Conservation (phyloP, 2,329 filamentous ascomycete species). For the Alternaria infectoria region DNA sequence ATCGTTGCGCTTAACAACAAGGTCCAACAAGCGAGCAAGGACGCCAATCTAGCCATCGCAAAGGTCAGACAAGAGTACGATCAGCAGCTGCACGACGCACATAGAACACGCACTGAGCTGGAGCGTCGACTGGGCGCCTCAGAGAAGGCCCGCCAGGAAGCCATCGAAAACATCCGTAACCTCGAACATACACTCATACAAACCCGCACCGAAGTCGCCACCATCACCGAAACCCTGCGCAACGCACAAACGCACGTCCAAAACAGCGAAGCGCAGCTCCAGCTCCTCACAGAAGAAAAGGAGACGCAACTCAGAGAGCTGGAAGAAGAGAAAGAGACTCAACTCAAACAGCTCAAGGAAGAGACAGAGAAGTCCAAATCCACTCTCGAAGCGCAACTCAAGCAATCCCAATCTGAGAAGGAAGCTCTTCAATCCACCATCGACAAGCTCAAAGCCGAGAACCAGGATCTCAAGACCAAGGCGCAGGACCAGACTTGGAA, state of each 20-base stretch:
- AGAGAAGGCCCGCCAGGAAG: slow-evolving; percentile 35
- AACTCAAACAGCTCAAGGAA: background rate
- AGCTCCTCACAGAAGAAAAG: slow-evolving; percentile 47
- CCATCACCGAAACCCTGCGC: slow-evolving; percentile 25
- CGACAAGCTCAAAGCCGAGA: slow-evolving; percentile 19
- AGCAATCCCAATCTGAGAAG: slow-evolving; percentile 4
- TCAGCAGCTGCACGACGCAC: slow-evolving; percentile 37
- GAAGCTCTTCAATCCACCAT: slow-evolving; percentile 22
- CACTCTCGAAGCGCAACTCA: background rate
- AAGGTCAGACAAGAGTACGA: slow-evolving; percentile 45
- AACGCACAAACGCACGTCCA: slow-evolving; percentile 33
- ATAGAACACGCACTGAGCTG: slow-evolving; percentile 29
- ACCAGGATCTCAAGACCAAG: slow-evolving; percentile 46
- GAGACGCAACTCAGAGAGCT: background rate
- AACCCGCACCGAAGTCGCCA: slow-evolving; percentile 35
- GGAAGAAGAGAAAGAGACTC: background rate
- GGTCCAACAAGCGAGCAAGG: slow-evolving; percentile 40
- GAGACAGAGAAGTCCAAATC: slow-evolving; percentile 15
- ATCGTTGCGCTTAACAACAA: slow-evolving; percentile 45
- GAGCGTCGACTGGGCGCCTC: slow-evolving; percentile 35
- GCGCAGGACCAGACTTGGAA: slow-evolving; percentile 52
- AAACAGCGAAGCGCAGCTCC: slow-evolving; percentile 40
- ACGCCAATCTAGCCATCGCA: slow-evolving; percentile 31
- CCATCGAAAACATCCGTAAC: slow-evolving; percentile 31
- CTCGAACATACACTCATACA: slow-evolving; percentile 35